A percentile compares a stretch with the other conserved stretches of the same genome.
These are phyloP conservation scores for Sphagnum magellanicum DNA, from an alignment of 228 moss, liverwort and hornwort genomes.

Conservation along the genomic window DNA sequence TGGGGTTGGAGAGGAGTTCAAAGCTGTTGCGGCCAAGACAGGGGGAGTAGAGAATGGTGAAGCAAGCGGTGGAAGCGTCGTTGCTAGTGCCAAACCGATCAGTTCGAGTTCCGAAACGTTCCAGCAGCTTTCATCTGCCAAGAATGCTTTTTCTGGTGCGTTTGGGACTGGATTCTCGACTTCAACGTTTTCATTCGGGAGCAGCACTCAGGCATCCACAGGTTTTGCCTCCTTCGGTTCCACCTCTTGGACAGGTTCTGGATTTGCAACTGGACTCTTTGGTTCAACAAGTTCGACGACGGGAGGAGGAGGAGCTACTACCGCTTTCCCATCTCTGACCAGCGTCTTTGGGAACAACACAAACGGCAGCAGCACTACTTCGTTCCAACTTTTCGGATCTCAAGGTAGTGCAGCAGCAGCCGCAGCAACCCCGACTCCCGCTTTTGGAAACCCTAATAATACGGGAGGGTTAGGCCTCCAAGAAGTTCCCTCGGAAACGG, in stretches of 20 bases:
- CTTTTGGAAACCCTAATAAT: slow-evolving; percentile 15
- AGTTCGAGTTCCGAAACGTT: slow-evolving; percentile 80
- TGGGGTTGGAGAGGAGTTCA: no score
- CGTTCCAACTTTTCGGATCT: slow-evolving; percentile 47
- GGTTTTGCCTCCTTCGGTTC: slow-evolving; percentile 61
- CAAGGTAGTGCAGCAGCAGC: slow-evolving; percentile 11
- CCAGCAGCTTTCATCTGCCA: slow-evolving; percentile 81
- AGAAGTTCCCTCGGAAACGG: slow-evolving; percentile 84
- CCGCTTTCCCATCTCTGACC: slow-evolving; percentile 37
- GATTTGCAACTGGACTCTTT: slow-evolving; percentile 52
- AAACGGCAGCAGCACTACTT: slow-evolving; percentile 40
- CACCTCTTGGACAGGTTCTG: slow-evolving; percentile 33
- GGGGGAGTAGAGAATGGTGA: slow-evolving; percentile 39
- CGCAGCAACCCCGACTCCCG: slow-evolving; percentile 23
- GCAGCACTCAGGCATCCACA: slow-evolving; percentile 8
- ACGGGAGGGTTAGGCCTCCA: slow-evolving; percentile 51
- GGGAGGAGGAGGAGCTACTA: slow-evolving; percentile 16
- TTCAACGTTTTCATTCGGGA: slow-evolving; percentile 38
- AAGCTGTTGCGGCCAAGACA: no score
- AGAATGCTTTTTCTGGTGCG: slow-evolving; percentile 87
- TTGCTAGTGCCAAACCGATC: slow-evolving; percentile 21
- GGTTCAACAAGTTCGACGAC: slow-evolving; percentile 36
- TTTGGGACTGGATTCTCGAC: slow-evolving; percentile 83
- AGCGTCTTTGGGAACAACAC: slow-evolving; percentile 63
- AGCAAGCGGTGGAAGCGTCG: slow-evolving; percentile 27